Evolutionary conservation across 352 stramenopile species (phyloP), one percentile per base, ranked within the genome.

Genomic region (Pythium myriotylum): DNA sequence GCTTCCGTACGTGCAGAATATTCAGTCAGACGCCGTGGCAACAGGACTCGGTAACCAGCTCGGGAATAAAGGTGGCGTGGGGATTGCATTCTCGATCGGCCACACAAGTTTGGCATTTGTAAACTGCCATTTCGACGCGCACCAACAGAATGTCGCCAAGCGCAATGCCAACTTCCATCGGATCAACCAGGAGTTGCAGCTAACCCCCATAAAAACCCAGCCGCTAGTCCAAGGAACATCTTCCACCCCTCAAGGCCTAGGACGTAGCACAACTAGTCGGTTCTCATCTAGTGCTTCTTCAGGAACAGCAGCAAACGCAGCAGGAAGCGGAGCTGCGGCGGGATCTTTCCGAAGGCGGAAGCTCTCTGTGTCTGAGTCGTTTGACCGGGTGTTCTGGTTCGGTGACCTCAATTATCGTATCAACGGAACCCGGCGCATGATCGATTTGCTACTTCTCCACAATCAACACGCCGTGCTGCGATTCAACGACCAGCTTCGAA

Each of bases 21-120:
- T 99, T 32, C 81, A 97, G 60, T 89, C 87, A 13, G 80, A 97
- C 47, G 86, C 86, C 33, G 91, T 98, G 5, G 90, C 95, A 0
- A 98, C 94, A 24, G 95, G 95, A 0, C 79, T 98, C 29, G 94
- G 91, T 0, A 98, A 98, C 59, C 86, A 98, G 10, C 77, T 99
- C 19, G 92, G 96, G 41, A 99, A 99, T 70, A 98, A 99, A 68
- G 96, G 84, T 51, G 94, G 91, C n/a, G 94, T 98, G 19, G 92
- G 86, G 20, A 85, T 97, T 12, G 92, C 92, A 20, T 81, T 98
- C 54, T 76, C 48, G 0, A 59, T 97, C 2, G 91, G 76, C 1
- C 33, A 61, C 24, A 97, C 90, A 4, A 87, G 74, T 51, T 94
- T 98, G 47, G 77, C 96, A 0, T 97, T 99, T 58, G 78, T 98